Base-by-base conservation (phyloP, 2,329 filamentous ascomycete genomes). In the Thermomyces lanuginosus region DNA sequence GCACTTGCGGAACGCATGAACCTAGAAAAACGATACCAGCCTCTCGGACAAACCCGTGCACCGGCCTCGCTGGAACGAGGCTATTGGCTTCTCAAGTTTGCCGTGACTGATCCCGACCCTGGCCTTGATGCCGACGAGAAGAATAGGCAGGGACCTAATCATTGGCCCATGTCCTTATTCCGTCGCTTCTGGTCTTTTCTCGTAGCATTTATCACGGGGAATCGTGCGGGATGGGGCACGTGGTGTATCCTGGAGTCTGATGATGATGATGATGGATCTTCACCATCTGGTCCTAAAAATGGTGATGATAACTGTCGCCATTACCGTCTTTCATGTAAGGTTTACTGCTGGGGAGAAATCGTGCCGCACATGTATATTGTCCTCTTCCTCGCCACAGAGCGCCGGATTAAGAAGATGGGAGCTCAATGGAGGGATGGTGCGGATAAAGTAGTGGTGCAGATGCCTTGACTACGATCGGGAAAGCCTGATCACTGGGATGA, bases 261-360 rank as follows among this genome's bases (percentile, higher is more conserved):
- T 8, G 12, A 10, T 6, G 12, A 13, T 5, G 6, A 25, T 15
- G 5, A 12, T 15, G 7, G 5, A 13, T n/a, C 22, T 14, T 14
- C 20, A 15, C 11, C n/a, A 3, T 20, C 16, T 5, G 13, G 10
- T 18, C 15, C 26, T 6, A 19, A n/a, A n/a, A n/a, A n/a, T n/a
- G n/a, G n/a, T n/a, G n/a, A n/a, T n/a, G n/a, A n/a, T n/a, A n/a
- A n/a, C n/a, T n/a, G n/a, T n/a, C n/a, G n/a, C n/a, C n/a, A n/a
- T n/a, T n/a, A n/a, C n/a, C n/a, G n/a, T n/a, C n/a, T n/a, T n/a
- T n/a, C n/a, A n/a, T n/a, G n/a, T n/a, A 65, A 71, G 17, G 48
- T 86, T 1, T 89, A 78, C 45, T 80, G 79, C 43, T 92, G 79
- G 74, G 83, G 78, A 0, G 66, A 75, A 35, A 56, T 81, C 1